phyloP scores from a whole-genome alignment of 2,329 filamentous ascomycete genomes.

The Helotiales sp. region DNA sequence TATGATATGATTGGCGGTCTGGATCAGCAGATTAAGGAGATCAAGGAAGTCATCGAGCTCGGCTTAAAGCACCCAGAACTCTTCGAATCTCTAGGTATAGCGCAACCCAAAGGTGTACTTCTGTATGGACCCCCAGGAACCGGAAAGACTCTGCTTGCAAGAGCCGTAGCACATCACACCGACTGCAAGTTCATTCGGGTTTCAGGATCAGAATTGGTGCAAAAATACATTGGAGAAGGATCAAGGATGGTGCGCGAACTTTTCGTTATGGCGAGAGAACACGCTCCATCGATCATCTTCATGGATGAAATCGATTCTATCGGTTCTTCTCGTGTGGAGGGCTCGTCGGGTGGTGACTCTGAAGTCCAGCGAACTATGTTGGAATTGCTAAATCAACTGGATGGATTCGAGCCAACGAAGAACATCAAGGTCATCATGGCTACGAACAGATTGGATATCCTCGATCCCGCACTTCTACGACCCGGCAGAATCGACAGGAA shows the following conservation, averaged over 20 bases:
- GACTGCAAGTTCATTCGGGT: slow-evolving; percentile 99
- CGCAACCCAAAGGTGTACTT: slow-evolving; percentile 95
- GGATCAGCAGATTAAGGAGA: slow-evolving; percentile 99
- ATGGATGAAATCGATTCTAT: slow-evolving; percentile 99
- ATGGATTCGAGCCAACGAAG: slow-evolving; percentile 98
- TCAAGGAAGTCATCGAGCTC: slow-evolving; percentile 99
- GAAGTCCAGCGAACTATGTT: slow-evolving; percentile 99
- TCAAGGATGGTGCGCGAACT: slow-evolving; percentile 98
- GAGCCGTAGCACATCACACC: slow-evolving; percentile 96
- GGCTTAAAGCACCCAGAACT: slow-evolving; percentile 97
- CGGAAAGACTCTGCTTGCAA: slow-evolving; percentile 91
- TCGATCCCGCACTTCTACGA: slow-evolving; percentile 90
- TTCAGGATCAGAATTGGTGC: slow-evolving; percentile 91
- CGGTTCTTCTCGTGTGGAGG: slow-evolving; percentile 94
- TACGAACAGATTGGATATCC: slow-evolving; percentile 94
- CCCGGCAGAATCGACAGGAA: slow-evolving; percentile 98
- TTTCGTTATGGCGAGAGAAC: slow-evolving; percentile 98
- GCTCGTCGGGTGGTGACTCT: slow-evolving; percentile 90
- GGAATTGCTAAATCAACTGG: slow-evolving; percentile 95
- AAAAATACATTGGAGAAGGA: slow-evolving; percentile 99
- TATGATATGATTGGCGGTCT: slow-evolving; percentile 99
- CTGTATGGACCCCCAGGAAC: slow-evolving; percentile 96
- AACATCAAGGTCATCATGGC: slow-evolving; percentile 99
- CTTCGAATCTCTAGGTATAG: slow-evolving; percentile 98
- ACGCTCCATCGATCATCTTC: slow-evolving; percentile 98